Percentiles rank a stretch among this genome's conserved stretches.
Conservation (phyloP, 1,139 yeast genomes). For the Kodamaea alishanica region DNA sequence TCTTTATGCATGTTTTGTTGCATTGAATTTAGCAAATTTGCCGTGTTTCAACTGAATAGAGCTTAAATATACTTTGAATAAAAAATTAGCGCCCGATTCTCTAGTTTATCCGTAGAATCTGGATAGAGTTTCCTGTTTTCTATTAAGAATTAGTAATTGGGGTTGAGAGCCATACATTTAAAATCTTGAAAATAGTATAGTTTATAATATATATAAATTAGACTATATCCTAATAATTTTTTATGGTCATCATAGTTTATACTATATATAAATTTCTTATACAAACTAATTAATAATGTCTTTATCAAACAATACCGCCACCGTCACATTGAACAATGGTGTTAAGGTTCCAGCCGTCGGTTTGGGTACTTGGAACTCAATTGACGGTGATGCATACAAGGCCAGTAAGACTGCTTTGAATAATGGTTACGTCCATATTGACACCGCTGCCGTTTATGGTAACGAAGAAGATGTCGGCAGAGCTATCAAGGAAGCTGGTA, state of each 20-base stretch:
- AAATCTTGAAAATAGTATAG: too few species aligned
- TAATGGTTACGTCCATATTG: slow-evolving; percentile 74
- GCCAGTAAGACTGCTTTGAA: slow-evolving; percentile 62
- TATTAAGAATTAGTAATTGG: too few species aligned
- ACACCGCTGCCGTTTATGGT: slow-evolving; percentile 65
- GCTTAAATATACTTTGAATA: too few species aligned
- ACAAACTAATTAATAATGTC: slow-evolving; percentile 7
- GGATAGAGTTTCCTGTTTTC: too few species aligned
- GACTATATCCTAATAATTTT: background rate
- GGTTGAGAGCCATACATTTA: too few species aligned
- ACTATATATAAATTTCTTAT: background rate
- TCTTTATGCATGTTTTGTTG: too few species aligned
- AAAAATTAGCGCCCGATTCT: too few species aligned
- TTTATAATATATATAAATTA: background rate
- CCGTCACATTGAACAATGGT: slow-evolving; percentile 57
- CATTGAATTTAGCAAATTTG: too few species aligned
- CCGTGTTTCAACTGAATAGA: too few species aligned
- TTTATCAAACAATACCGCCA: slow-evolving; percentile 18
- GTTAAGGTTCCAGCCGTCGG: slow-evolving; percentile 65
- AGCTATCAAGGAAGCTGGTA: slow-evolving; percentile 59
- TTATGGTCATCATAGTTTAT: background rate
- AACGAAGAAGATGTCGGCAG: slow-evolving; percentile 67
- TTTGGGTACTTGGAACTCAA: slow-evolving; percentile 76
- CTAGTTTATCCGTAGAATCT: too few species aligned
- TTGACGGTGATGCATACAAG: slow-evolving; percentile 53